phyloP scores from a whole-genome alignment of 2,329 filamentous ascomycete species.

The Rhynchosporium graminicola region DNA sequence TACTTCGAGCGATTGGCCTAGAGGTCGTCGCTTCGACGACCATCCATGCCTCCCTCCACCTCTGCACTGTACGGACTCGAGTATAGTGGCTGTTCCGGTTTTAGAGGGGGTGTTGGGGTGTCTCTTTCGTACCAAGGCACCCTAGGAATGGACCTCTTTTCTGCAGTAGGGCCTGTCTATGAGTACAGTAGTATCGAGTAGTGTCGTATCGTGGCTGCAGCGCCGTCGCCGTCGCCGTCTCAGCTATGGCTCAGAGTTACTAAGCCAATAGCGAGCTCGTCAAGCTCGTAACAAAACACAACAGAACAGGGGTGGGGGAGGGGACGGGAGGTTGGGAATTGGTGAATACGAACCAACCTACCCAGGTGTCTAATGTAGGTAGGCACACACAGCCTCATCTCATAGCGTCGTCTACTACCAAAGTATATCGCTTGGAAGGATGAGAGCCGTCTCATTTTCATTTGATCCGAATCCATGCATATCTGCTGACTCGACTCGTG shows the following conservation, averaged over 20 bases:
- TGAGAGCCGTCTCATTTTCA: too few species aligned
- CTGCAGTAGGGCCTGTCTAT: too few species aligned
- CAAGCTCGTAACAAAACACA: constrained; percentile 3
- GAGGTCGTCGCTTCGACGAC: not conserved
- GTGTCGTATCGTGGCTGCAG: constrained; percentile 1
- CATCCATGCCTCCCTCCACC: too few species aligned
- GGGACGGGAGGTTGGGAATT: constrained; percentile 4
- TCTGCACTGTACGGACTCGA: too few species aligned
- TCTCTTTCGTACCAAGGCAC: not conserved
- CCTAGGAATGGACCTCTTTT: not conserved
- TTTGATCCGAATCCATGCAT: too few species aligned
- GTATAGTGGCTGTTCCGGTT: not conserved
- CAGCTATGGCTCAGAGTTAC: not conserved
- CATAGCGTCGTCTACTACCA: too few species aligned
- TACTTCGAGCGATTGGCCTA: not conserved
- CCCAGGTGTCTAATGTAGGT: too few species aligned
- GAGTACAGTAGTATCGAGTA: too few species aligned
- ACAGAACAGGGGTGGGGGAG: not conserved
- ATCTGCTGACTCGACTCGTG: too few species aligned
- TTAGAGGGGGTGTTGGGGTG: not conserved
- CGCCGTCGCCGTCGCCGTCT: not conserved
- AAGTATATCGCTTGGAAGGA: too few species aligned
- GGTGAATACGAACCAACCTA: not conserved
- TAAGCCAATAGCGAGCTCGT: not conserved
- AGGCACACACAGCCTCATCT: too few species aligned